Percentiles rank a stretch among this genome's conserved stretches.
phyloP scores from a whole-genome alignment of 495 filamentous ascomycete genomes.

The Neurospora sp. region DNA sequence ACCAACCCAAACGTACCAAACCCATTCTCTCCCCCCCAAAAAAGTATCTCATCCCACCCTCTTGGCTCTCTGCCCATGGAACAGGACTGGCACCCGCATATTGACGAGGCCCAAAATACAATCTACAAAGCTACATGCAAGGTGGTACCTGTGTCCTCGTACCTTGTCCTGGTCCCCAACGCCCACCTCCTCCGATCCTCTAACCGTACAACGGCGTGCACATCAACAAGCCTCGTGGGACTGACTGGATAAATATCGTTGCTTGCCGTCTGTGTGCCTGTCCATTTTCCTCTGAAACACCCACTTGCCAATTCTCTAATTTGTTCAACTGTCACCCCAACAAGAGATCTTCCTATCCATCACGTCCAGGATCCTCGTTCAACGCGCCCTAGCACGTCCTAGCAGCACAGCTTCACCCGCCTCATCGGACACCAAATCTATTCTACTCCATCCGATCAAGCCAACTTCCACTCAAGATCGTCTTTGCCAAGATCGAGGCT shows the following conservation, averaged over 20 bases:
- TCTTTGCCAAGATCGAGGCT: background rate
- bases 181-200: conserved; percentile 1
- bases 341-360: conserved; percentile 8
- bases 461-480: background rate
- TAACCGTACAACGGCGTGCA: conserved; percentile 9
- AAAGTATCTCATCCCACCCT: conserved; percentile 1
- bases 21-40: background rate
- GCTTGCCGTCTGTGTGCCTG: conserved; percentile 13
- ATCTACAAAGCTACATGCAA: background rate
- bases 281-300: conserved; percentile 12
- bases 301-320: conserved; percentile 12
- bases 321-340: conserved; percentile 4
- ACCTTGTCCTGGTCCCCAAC: background rate
- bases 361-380: conserved; percentile 8
- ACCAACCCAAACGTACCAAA: conserved; percentile 1
- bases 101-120: background rate
- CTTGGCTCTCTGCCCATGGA: conserved; percentile 5
- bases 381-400: background rate
- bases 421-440: background rate
- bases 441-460: background rate
- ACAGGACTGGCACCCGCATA: background rate
- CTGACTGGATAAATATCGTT: conserved; percentile 24
- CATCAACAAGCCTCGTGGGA: conserved; percentile 18
- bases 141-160: background rate
- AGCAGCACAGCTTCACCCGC: background rate